Base-by-base conservation (phyloP, 2,329 filamentous ascomycete species). In the Emydomyces testavorans region DNA sequence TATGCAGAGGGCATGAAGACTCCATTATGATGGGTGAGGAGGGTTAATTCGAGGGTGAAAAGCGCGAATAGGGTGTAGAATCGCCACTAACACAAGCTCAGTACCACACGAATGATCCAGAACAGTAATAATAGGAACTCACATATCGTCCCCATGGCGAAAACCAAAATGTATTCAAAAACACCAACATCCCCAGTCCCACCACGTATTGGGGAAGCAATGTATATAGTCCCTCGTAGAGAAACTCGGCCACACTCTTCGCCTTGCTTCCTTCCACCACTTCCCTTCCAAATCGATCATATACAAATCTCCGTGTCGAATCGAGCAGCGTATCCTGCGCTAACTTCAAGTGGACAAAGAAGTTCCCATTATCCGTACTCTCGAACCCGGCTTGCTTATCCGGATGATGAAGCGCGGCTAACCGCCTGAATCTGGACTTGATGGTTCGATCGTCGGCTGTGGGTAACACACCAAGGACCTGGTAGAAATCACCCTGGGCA, bases 311-410 rank as follows among this genome's bases (percentile, higher is more conserved):
- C 59, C 77, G 80, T 0, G 79, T 80, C 2, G 84, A 78, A 60
- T 92, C 80, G n/a, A 79, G 69, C 13, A 95, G 77, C 0, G 82
- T 85, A 58, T 96, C 92, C 59, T 86, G 79, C 4, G 87, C 88
- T 38, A 80, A 71, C 70, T 89, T 90, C 58, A 96, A 75, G 58
- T 84, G 80, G 39, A 95, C 79, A 65, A 94, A 96, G 66, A 82
- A 75, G 58, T 60, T 57, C 11, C 65, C 32, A 8, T 44, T 39
- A 10, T 59, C 56, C 2, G 53, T 49, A 18, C 49, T 50, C 6
- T 60, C 66, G 18, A 48, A 48, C 7, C 60, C 66, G 13, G 64
- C 64, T 63, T 36, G 65, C 69, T 98, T 96, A 71, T 98, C 92
- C 0, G 92, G 92, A 66, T 98, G 92, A 54, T 74, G 75, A 49